Base-by-base conservation (phyloP, 192 early-diverging fungal genomes). In the Backusella morwellensis region DNA sequence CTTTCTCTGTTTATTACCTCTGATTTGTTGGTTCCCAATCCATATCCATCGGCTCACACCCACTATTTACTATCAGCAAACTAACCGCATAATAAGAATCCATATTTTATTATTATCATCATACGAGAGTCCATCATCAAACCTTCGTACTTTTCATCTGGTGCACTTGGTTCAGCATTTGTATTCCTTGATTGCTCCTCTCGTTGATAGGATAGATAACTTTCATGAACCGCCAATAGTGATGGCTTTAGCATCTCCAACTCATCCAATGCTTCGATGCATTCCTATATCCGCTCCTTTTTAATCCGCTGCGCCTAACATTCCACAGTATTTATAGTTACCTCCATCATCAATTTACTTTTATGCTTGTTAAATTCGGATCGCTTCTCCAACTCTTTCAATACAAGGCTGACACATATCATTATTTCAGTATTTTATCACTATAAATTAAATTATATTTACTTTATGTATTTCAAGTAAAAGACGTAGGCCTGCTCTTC, bases 381-480 rank as follows among this genome's bases (percentile, higher is more conserved):
- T 70, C 90, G 87, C 36, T 86, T 85, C 67, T 83, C 87, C 38
- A 93, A 80, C 26, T 90, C 86, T 40, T 78, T 86, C 29, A 93
- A 66, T 32, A 89, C 86, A 36, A 93, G 79, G 17, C 88, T 94
- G 68, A 14, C n/a, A 74, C 34, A 15, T 80, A 36, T 12, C 66
- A 52, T 32, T 44, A 44, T 14, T 44, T 44, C 17, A 42, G 9
- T 36, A 29, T 66, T 74, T 14, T 21, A 35, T 35, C 12, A 17
- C 12, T 9, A 50, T 35, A 63, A 23, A 63, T 1, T 17, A 35
- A 40, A 12, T 44, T 50, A 4, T 26, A 68, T 85, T 44, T 81
- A 89, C 87, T 80, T 88, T 75, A 85, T 86, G 76, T 88, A 92
- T 6, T 88, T 85, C 83, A 95, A 81, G 76, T 91, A 93, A 38